Percentiles rank a stretch among this genome's conserved stretches.
Conservation (phyloP, 164 flowering plant species). For the Magnolia kwangsiensis region DNA sequence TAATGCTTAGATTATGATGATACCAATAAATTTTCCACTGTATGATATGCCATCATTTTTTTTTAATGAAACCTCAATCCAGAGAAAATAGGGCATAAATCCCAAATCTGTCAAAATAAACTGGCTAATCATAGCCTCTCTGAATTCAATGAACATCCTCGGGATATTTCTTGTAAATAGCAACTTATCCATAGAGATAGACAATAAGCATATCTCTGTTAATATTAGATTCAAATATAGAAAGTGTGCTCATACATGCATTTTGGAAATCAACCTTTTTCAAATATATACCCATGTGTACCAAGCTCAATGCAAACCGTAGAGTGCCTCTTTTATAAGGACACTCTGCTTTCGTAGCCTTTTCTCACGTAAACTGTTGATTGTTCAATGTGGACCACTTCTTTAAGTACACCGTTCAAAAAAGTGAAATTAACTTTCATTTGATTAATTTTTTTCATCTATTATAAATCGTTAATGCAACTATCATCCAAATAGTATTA, state of each 20-base stretch:
- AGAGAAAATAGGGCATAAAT: constrained; percentile 7
- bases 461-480: not conserved
- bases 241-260: not conserved
- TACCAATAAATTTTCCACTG: too few species aligned
- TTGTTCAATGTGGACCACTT: not conserved
- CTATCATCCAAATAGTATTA: not conserved
- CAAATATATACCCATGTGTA: not conserved
- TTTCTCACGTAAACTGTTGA: not conserved
- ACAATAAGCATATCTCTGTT: not conserved
- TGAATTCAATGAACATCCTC: constrained; percentile 4
- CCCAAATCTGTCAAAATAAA: constrained; percentile 15
- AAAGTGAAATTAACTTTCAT: not conserved
- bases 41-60: constrained; percentile 2
- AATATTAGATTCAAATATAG: not conserved
- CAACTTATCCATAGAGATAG: constrained; percentile 7
- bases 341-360: constrained; percentile 11
- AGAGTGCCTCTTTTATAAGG: not conserved
- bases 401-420: not conserved
- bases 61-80: constrained; percentile 3
- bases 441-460: not conserved
- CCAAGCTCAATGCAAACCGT: constrained; percentile 5
- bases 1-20: too few species aligned
- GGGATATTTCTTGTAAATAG: not conserved
- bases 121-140: not conserved
- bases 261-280: not conserved